A percentile compares a stretch with the other conserved stretches of the same genome.
phyloP scores from a whole-genome alignment of 2,329 filamentous ascomycete species.

The Aspergillus fumigatiaffinis region DNA sequence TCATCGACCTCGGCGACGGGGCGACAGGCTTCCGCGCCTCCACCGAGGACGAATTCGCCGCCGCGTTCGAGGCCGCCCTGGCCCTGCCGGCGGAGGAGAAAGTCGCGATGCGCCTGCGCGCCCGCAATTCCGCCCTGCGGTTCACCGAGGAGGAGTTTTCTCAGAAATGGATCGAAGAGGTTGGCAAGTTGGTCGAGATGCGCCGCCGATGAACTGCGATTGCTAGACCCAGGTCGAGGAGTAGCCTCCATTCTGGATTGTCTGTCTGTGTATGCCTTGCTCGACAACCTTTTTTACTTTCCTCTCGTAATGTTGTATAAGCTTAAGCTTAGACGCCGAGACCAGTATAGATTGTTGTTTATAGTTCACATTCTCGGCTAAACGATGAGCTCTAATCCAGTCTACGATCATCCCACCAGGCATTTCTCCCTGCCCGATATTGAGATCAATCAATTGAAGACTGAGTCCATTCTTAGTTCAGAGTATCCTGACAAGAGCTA shows the following conservation, averaged over 20 bases:
- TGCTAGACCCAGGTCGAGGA: not conserved
- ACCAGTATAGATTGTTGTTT: not conserved
- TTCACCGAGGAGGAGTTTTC: constrained; percentile 89
- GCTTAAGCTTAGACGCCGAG: not conserved
- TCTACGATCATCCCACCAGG: not conserved
- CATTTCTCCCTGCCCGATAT: no score
- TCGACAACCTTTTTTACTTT: not conserved
- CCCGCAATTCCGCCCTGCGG: constrained; percentile 71
- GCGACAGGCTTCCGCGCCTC: constrained; percentile 85
- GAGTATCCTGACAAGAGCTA: not conserved
- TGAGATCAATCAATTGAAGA: not conserved
- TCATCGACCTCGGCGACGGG: constrained; percentile 71
- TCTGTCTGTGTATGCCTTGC: not conserved
- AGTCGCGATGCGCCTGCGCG: constrained; percentile 69
- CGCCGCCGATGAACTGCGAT: constrained; percentile 15
- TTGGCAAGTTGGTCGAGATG: constrained; percentile 64
- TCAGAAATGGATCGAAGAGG: constrained; percentile 69
- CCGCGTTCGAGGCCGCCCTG: constrained; percentile 73
- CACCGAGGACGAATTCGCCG: constrained; percentile 72
- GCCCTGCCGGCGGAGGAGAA: constrained; percentile 59
- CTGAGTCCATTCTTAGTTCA: not conserved
- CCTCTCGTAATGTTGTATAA: not conserved
- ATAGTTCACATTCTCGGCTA: not conserved
- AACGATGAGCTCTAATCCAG: not conserved
- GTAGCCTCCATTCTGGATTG: not conserved